A percentile compares a stretch with the other conserved stretches of the same genome.
Evolutionary conservation across 176 grass and related monocot species (phyloP).

Genomic region (Otatea glauca): DNA sequence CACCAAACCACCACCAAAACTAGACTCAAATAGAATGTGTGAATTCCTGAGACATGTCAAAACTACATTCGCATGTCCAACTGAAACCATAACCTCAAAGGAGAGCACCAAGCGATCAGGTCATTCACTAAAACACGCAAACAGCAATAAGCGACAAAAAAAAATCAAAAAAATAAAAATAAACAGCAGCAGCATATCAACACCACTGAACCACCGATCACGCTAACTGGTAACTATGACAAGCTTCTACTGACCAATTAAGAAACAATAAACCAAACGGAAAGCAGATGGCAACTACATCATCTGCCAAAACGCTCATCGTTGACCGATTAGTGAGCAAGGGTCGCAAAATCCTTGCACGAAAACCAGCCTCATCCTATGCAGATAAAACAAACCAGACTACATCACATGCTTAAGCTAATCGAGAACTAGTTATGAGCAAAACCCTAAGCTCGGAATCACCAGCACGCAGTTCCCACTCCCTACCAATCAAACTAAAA

Average conservation of each 20-base stretch:
- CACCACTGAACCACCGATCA: not conserved
- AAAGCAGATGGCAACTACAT: not conserved
- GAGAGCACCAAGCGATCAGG: not conserved
- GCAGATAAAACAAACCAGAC: not conserved
- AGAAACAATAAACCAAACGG: not conserved
- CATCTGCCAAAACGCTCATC: not conserved
- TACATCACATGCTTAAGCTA: not conserved
- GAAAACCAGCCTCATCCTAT: not conserved
- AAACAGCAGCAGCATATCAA: not conserved
- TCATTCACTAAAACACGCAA: constrained; percentile 15
- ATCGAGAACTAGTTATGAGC: not conserved
- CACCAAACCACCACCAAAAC: not conserved
- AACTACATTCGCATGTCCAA: not conserved
- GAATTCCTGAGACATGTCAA: not conserved
- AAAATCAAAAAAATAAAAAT: not conserved
- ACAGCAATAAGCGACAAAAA: not conserved
- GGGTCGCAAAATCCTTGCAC: constrained; percentile 4
- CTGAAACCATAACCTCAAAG: constrained; percentile 1
- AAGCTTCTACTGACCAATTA: not conserved
- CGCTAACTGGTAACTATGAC: not conserved
- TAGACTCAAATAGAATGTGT: not conserved
- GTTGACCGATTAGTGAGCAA: not conserved
- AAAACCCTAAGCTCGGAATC: not conserved
- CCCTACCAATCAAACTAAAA: constrained; percentile 18
- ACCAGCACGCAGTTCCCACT: not conserved